Conservation (phyloP, 768 basidiomycete species). For the Tricholoma bakamatsutake region DNA sequence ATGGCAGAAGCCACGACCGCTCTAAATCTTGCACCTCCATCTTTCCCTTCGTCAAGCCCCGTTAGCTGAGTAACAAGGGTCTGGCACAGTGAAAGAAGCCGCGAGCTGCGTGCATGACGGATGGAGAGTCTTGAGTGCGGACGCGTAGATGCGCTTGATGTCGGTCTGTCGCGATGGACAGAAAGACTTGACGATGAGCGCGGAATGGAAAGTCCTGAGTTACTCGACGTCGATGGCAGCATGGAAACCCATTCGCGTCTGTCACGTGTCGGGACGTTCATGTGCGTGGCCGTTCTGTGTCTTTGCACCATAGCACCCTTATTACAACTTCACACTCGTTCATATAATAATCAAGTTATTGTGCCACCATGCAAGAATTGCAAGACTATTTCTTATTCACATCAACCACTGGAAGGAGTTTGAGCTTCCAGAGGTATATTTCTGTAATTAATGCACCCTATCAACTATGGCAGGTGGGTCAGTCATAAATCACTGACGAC, state of each 20-base stretch:
- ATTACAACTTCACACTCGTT: no score
- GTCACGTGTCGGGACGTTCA: neutral
- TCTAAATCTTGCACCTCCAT: conserved; percentile 35
- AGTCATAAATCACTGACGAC: no score
- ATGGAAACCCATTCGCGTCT: conserved; percentile 1
- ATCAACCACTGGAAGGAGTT: no score
- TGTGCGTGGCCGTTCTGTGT: no score
- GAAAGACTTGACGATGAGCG: conserved; percentile 30
- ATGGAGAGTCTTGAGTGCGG: conserved; percentile 38
- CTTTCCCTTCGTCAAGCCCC: conserved; percentile 39
- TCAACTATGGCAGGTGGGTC: no score
- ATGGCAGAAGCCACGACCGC: conserved; percentile 50
- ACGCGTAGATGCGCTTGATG: conserved; percentile 23
- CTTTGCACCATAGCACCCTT: no score
- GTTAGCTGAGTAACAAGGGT: conserved; percentile 46
- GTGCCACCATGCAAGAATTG: no score
- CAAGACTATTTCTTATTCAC: no score
- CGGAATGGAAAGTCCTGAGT: conserved; percentile 16
- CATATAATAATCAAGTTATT: no score
- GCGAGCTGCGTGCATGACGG: conserved; percentile 44
- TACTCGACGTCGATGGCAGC: conserved; percentile 19
- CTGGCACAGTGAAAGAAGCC: conserved; percentile 47
- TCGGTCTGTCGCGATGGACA: conserved; percentile 21
- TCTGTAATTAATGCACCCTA: no score
- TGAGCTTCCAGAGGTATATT: no score